These are phyloP conservation scores for Phytopythium helicoides DNA, from an alignment of 352 stramenopile species.

Conservation along the genomic window DNA sequence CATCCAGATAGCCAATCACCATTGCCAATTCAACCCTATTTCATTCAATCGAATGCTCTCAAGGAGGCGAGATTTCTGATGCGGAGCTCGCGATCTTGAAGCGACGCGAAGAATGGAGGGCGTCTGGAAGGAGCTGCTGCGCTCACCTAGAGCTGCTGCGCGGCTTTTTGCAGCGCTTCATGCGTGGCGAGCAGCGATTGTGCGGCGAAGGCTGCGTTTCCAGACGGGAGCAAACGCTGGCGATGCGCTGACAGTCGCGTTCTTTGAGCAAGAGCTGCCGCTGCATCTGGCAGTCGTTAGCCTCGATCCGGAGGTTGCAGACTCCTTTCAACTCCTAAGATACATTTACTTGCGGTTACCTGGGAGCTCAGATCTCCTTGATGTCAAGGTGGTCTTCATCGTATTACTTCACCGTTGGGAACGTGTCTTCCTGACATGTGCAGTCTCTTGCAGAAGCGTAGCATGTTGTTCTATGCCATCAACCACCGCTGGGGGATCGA, in stretches of 20 bases:
- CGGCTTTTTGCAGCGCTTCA: slow-evolving; percentile 44
- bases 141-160: slow-evolving; percentile 6
- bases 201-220: slow-evolving; percentile 45
- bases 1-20: too few species aligned
- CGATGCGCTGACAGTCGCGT: slow-evolving; percentile 37
- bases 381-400: slow-evolving; percentile 33
- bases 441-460: slow-evolving; percentile 20
- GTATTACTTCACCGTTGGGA: too few species aligned
- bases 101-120: neutral
- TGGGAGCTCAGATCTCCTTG: slow-evolving; percentile 12
- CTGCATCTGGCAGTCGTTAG: slow-evolving; percentile 36
- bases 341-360: slow-evolving; percentile 26
- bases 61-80: too few species aligned
- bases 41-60: too few species aligned
- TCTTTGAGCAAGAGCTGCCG: slow-evolving; percentile 53
- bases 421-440: too few species aligned
- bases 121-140: slow-evolving; percentile 42
- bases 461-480: slow-evolving; percentile 43
- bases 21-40: too few species aligned
- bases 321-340: slow-evolving; percentile 32
- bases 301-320: slow-evolving; percentile 12
- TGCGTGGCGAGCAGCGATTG: slow-evolving; percentile 31
- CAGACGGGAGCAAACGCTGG: slow-evolving; percentile 7
- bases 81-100: too few species aligned
- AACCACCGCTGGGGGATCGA: slow-evolving; percentile 36